Evolutionary conservation across 139 green algal species (phyloP).

Genomic region (Picochlorum sp.): DNA sequence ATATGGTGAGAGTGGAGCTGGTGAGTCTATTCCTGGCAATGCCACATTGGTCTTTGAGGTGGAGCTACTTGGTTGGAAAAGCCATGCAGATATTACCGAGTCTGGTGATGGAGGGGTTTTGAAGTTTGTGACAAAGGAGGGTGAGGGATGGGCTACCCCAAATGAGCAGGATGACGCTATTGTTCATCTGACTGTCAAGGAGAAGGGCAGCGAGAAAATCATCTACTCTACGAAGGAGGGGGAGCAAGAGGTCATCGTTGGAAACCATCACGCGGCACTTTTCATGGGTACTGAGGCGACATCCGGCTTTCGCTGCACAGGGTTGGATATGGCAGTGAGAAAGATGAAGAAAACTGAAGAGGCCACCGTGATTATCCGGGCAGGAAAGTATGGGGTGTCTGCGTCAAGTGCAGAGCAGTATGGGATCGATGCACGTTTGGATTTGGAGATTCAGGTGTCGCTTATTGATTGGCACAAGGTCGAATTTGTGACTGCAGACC

Average conservation of each 20-base stretch:
- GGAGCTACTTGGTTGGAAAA: constrained; percentile 83
- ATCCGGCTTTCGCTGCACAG: constrained; percentile 24
- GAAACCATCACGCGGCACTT: constrained; percentile 7
- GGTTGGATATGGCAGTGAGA: constrained; percentile 41
- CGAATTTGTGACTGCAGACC: constrained; percentile 38
- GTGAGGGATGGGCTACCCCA: constrained; percentile 48
- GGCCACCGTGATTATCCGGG: constrained; percentile 5
- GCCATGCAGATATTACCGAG: constrained; percentile 63
- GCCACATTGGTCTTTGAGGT: constrained; percentile 91
- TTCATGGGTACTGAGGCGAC: constrained; percentile 37
- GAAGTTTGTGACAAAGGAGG: constrained; percentile 50
- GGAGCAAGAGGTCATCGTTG: too few species aligned
- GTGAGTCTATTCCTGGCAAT: constrained; percentile 79
- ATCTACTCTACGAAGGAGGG: too few species aligned
- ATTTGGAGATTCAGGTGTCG: constrained; percentile 61
- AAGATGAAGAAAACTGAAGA: constrained; percentile 76
- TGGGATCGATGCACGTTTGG: constrained; percentile 44
- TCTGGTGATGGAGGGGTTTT: constrained; percentile 67
- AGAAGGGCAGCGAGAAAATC: too few species aligned
- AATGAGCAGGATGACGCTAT: constrained; percentile 55
- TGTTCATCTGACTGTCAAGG: constrained; percentile 39
- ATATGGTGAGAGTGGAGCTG: constrained; percentile 75
- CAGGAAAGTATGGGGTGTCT: constrained; percentile 47
- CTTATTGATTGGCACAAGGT: constrained; percentile 65
- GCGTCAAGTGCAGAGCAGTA: constrained; percentile 37